Evolutionary conservation across 1,284 basidiomycete genomes (phyloP).

Genomic region (Leucoagaricus sp.): DNA sequence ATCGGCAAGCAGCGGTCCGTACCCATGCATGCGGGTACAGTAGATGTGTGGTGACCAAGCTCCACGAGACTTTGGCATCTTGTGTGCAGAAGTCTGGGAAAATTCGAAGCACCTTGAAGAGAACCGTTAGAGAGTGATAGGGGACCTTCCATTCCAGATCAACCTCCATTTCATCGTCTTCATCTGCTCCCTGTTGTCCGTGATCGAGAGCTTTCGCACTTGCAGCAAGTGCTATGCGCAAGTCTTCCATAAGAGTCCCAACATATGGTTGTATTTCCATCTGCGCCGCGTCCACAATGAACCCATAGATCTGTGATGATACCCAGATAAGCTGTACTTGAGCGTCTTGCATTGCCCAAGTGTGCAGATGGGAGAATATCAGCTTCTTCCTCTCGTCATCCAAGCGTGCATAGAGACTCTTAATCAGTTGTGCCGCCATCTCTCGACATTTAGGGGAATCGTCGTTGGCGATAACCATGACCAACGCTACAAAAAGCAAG

Average conservation of each 20-base stretch:
- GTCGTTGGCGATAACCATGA: slow-evolving; percentile 94
- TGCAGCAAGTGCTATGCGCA: slow-evolving; percentile 47
- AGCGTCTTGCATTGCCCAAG: slow-evolving; percentile 75
- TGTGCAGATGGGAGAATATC: slow-evolving; percentile 73
- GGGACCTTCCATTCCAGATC: slow-evolving; percentile 82
- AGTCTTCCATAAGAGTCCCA: slow-evolving; percentile 58
- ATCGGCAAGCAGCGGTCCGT: slow-evolving; percentile 77
- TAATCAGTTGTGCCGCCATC: slow-evolving; percentile 84
- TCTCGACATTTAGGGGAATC: slow-evolving; percentile 87
- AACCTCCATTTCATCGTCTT: slow-evolving; percentile 49
- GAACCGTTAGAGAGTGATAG: slow-evolving; percentile 76
- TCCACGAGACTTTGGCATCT: slow-evolving; percentile 60
- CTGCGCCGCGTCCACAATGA: slow-evolving; percentile 71
- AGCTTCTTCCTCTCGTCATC: slow-evolving; percentile 60
- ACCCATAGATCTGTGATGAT: slow-evolving; percentile 80
- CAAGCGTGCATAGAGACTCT: slow-evolving; percentile 71
- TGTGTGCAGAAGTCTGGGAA: slow-evolving; percentile 48
- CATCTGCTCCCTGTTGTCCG: slow-evolving; percentile 33
- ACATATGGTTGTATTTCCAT: slow-evolving; percentile 50
- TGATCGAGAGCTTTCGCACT: slow-evolving; percentile 44
- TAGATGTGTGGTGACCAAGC: slow-evolving; percentile 64
- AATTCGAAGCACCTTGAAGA: slow-evolving; percentile 65
- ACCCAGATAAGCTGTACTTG: slow-evolving; percentile 70
- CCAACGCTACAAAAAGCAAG: slow-evolving; percentile 89
- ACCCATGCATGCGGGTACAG: slow-evolving; percentile 97